Percentiles rank a stretch among this genome's conserved stretches.
Evolutionary conservation across 495 filamentous ascomycete genomes (phyloP).

Genomic region (Cercophora scortea): DNA sequence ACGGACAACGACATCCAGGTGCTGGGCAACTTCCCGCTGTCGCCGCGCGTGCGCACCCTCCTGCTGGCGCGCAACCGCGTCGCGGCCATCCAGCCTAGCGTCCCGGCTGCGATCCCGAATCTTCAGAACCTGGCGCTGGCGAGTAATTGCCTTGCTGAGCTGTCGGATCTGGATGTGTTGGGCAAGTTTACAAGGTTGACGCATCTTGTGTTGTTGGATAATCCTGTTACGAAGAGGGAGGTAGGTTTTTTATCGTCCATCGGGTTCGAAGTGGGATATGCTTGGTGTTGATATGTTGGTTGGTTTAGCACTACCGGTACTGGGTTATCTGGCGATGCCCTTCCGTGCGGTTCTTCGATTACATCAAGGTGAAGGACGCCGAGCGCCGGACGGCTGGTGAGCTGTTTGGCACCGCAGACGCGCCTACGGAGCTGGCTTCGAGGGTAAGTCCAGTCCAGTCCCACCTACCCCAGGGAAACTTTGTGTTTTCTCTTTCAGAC

Average conservation of each 20-base stretch:
- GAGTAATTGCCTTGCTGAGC: constrained; percentile 64
- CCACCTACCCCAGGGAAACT: too few relatives aligned
- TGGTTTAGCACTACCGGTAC: constrained; percentile 74
- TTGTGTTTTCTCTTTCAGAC: too few relatives aligned
- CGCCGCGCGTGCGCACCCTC: constrained; percentile 76
- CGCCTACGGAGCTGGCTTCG: constrained; percentile 72
- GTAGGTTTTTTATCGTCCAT: constrained; percentile 39
- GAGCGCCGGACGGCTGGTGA: constrained; percentile 69
- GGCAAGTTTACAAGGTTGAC: constrained; percentile 59
- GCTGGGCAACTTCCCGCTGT: constrained; percentile 90
- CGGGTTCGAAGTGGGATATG: neutral
- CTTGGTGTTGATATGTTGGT: neutral
- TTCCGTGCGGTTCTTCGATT: constrained; percentile 84
- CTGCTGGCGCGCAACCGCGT: constrained; percentile 87
- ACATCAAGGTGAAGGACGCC: constrained; percentile 76
- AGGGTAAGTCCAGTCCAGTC: constrained; percentile 30
- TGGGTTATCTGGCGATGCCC: constrained; percentile 87
- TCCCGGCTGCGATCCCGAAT: constrained; percentile 68
- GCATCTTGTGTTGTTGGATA: constrained; percentile 75
- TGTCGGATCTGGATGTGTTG: constrained; percentile 84
- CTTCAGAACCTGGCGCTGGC: constrained; percentile 72
- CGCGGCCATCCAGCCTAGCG: constrained; percentile 63
- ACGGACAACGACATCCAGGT: constrained; percentile 94
- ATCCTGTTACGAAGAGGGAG: constrained; percentile 87
- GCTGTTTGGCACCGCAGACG: constrained; percentile 70